Percentiles rank a stretch among this genome's conserved stretches.
Conservation (phyloP, 2,329 filamentous ascomycete genomes). For the Cytospora piceae region DNA sequence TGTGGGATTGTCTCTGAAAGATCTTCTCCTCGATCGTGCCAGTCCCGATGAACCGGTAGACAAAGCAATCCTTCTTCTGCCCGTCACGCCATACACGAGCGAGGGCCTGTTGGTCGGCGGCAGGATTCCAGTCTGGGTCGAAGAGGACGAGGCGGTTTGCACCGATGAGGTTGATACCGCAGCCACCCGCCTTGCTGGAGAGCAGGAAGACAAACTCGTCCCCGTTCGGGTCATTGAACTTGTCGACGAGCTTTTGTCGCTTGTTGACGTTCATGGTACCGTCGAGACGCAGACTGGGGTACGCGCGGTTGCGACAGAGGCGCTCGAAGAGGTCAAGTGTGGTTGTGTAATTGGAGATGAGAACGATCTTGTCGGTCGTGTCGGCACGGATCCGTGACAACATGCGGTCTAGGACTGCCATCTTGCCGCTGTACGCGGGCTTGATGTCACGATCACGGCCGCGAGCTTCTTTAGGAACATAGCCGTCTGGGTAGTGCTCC, state of each 20-base stretch:
- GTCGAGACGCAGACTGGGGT: conserved; percentile 87
- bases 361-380: conserved; percentile 98
- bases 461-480: conserved; percentile 81
- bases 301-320: conserved; percentile 81
- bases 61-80: conserved; percentile 98
- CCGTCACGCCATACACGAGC: conserved; percentile 98
- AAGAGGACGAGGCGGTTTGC: conserved; percentile 94
- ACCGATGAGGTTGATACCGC: conserved; percentile 92
- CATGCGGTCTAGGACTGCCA: conserved; percentile 98
- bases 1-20: conserved; percentile 97
- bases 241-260: conserved; percentile 94
- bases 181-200: conserved; percentile 94
- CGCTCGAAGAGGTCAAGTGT: conserved; percentile 94
- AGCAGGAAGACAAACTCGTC: conserved; percentile 94
- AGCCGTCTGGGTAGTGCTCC: conserved; percentile 79
- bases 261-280: conserved; percentile 98
- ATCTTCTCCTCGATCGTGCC: conserved; percentile 99
- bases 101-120: conserved; percentile 94
- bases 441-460: conserved; percentile 92
- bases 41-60: conserved; percentile 98
- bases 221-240: conserved; percentile 92
- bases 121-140: conserved; percentile 97
- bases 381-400: conserved; percentile 91
- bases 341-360: conserved; percentile 98
- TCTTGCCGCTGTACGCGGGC: conserved; percentile 96